Conservation (phyloP, 129 eudicot genomes). For the Chrysanthemum lavandulifolium region DNA sequence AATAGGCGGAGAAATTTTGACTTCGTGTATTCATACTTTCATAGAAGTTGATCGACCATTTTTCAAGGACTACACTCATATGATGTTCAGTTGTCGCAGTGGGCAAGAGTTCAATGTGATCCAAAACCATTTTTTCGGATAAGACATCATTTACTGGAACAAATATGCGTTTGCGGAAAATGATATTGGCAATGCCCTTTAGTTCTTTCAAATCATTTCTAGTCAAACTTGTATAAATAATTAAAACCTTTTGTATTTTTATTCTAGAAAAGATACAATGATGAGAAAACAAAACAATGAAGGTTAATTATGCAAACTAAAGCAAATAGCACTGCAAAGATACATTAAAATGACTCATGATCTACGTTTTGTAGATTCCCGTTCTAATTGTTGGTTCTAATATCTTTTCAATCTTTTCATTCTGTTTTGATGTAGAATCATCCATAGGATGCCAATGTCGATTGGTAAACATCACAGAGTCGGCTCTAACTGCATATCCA, state of each 20-base stretch:
- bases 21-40: no score
- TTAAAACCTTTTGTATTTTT: neutral
- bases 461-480: constrained; percentile 42
- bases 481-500: constrained; percentile 47
- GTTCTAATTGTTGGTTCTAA: neutral
- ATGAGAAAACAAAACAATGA: neutral
- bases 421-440: constrained; percentile 34
- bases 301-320: neutral
- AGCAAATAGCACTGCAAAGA: neutral
- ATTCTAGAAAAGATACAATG: constrained; percentile 3
- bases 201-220: neutral
- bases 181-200: no score
- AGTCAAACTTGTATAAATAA: constrained; percentile 1
- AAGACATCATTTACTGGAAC: no score
- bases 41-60: no score
- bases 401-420: neutral
- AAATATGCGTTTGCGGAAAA: no score
- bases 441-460: constrained; percentile 51
- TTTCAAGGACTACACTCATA: no score
- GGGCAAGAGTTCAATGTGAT: no score
- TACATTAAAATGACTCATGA: constrained; percentile 14
- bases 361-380: constrained; percentile 6
- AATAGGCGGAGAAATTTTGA: no score
- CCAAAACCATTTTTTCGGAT: no score
- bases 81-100: no score